These are phyloP conservation scores for Suillus bovinus DNA, from an alignment of 768 basidiomycete genomes.

Conservation along the genomic window DNA sequence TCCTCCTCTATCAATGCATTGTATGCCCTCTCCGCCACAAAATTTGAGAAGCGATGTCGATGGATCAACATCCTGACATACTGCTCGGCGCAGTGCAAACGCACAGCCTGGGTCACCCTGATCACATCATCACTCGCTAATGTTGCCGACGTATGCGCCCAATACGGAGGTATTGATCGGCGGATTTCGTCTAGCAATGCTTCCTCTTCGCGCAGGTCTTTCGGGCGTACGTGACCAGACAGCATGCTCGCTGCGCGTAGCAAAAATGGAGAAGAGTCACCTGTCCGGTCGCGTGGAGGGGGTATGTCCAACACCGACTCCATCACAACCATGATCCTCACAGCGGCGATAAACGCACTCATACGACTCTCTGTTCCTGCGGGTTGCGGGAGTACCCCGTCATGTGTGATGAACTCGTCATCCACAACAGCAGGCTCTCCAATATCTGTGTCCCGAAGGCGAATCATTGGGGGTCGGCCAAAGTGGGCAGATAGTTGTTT, in stretches of 20 bases:
- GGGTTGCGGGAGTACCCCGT: slow-evolving; percentile 65
- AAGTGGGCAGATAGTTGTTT: slow-evolving; percentile 90
- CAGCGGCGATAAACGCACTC: slow-evolving; percentile 73
- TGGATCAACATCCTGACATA: slow-evolving; percentile 87
- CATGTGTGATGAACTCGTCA: slow-evolving; percentile 85
- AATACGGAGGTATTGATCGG: slow-evolving; percentile 67
- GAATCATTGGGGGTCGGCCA: slow-evolving; percentile 84
- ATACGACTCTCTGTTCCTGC: slow-evolving; percentile 74
- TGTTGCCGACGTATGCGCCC: slow-evolving; percentile 81
- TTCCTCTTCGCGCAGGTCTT: slow-evolving; percentile 79
- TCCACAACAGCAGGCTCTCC: slow-evolving; percentile 82
- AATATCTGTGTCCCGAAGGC: slow-evolving; percentile 90
- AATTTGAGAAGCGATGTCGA: slow-evolving; percentile 80
- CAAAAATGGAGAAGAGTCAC: slow-evolving; percentile 78
- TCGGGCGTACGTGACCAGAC: slow-evolving; percentile 57
- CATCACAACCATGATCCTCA: slow-evolving; percentile 84
- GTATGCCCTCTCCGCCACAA: slow-evolving; percentile 67
- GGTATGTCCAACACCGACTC: slow-evolving; percentile 87
- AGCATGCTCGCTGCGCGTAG: slow-evolving; percentile 69
- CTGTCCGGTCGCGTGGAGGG: slow-evolving; percentile 55
- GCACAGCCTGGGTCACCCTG: slow-evolving; percentile 84
- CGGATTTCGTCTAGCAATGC: slow-evolving; percentile 79
- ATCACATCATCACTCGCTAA: slow-evolving; percentile 84
- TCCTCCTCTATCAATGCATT: slow-evolving; percentile 47
- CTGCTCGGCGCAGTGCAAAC: slow-evolving; percentile 86